Base-by-base conservation (phyloP, 805 yeast genomes). In the Maudiozyma bulderi region DNA sequence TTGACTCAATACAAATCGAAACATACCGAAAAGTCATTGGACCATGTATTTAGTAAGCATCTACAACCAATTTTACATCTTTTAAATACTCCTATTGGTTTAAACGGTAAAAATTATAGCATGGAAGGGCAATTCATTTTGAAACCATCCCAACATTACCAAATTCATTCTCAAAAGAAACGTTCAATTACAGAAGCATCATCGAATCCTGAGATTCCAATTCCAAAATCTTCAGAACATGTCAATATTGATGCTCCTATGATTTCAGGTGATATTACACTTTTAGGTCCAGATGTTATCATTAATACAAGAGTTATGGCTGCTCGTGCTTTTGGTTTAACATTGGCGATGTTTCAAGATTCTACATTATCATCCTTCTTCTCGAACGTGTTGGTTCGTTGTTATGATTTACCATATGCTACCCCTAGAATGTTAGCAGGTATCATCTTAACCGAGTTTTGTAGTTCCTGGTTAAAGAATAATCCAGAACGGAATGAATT, bases 211-310 rank as follows among this genome's bases (percentile, higher is more conserved):
- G 62, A 60, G 40, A 77, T 79, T 11, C 84, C 84, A 2, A 59
- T 69, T 2, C 70, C 76, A 3, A 84, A 59, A 44, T 50, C 75
- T 37, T 83, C 76, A 46, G 74, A 80, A 48, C 77, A 78, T 50
- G 83, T 88, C 46, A 89, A 91, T 62, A 90, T 93, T 51, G 99
- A 93, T 68, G 85, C 95, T 3, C 96, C 98, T 5, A 83, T 93
- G 65, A 78, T 85, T 50, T 77, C 81, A 43, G 99, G 99, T 59
- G 99, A 93, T 67, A 84, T 93, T 14, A 81, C 89, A 48, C 71
- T 93, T 30, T 80, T 93, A 34, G 96, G 95, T 0, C 67, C 74
- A 44, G 90, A 86, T 31, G 78, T 78, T 1, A 77, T 93, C 50
- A 71, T 88, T 34, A 74, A 84, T 44, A 85, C 95, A 3, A 82